phyloP scores from a whole-genome alignment of 2,329 filamentous ascomycete genomes.

The Diaporthe sp. region DNA sequence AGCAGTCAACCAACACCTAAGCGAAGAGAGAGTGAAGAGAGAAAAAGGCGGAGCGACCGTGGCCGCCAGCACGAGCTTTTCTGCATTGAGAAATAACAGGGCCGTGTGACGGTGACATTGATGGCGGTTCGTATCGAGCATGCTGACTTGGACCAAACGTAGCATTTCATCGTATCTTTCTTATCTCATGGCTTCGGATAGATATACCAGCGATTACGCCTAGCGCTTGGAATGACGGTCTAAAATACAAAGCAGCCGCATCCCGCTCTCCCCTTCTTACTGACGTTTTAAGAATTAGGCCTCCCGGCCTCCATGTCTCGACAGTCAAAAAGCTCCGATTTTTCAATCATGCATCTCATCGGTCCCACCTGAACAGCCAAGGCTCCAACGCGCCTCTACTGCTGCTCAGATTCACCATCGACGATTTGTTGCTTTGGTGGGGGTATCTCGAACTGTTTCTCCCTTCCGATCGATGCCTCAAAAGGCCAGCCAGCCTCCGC shows the following conservation, averaged over 20 bases:
- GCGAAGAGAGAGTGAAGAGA: background rate
- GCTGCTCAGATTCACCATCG: background rate
- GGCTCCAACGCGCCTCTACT: background rate
- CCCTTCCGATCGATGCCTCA: background rate
- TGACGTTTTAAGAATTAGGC: background rate
- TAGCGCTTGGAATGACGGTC: conserved; percentile 14
- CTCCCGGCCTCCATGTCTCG: background rate
- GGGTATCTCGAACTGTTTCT: background rate
- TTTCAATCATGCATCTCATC: background rate
- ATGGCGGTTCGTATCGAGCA: background rate
- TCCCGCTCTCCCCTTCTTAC: background rate
- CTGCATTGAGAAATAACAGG: background rate
- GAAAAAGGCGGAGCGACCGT: background rate
- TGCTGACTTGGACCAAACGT: conserved; percentile 18
- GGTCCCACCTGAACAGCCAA: background rate
- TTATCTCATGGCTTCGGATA: conserved; percentile 31
- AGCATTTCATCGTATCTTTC: conserved; percentile 17
- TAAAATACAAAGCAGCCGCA: conserved; percentile 15
- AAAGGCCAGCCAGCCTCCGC: background rate
- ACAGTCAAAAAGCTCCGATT: background rate
- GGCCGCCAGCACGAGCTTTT: background rate
- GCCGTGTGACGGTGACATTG: conserved; percentile 21
- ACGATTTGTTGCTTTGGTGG: background rate
- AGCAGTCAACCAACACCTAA: background rate
- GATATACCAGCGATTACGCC: conserved; percentile 9